Evolutionary conservation across 2,329 filamentous ascomycete genomes (phyloP), one percentile per base, ranked within the genome.

Genomic region (Alternaria incomplexa): DNA sequence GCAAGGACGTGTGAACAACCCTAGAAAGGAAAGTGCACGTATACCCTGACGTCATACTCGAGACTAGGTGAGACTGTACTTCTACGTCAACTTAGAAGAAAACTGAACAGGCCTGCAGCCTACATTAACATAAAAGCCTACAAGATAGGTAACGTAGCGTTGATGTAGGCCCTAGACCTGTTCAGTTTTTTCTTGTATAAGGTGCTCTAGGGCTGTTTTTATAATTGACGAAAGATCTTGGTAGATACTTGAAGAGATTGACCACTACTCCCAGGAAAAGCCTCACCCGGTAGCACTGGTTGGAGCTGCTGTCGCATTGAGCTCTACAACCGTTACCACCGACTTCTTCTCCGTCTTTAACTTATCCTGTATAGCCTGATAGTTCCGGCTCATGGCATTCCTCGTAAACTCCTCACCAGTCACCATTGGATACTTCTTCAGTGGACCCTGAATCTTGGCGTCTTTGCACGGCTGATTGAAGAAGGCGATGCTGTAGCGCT

Each of bases 381-480:
- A 89, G 69, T 89, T 88, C 61, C 85, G 80, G 68, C 83, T 80
- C 82, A 89, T 87, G 3, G 87, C 87, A 30, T 81, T 83, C 32
- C 83, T 74, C 13, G 85, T 89, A 67, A 90, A 90, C 73, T 90
- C 82, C 56, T 83, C 84, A 3, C 88, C 88, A 0, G 87, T 89
- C 13, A 90, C 83, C 60, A 83, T 73, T 3, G 86, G 85, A 76
- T 90, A 90, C 77, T 89, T 90, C 78, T 87, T 87, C 73, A 78
- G 52, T 2, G 87, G 88, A 0, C 88, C 89, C 71, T 89, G 87
- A 43, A 90, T 88, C 65, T 82, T 72, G 10, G 84, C 83, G 74
- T 88, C 85, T 58, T 83, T 84, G 73, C 84, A 85, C 0, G 88
- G 87, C 78, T 90, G 88, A 67, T 89, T 90, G 77, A 90, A 90